Conservation (phyloP, 2,329 filamentous ascomycete genomes). For the Tolypocladium amazonense region DNA sequence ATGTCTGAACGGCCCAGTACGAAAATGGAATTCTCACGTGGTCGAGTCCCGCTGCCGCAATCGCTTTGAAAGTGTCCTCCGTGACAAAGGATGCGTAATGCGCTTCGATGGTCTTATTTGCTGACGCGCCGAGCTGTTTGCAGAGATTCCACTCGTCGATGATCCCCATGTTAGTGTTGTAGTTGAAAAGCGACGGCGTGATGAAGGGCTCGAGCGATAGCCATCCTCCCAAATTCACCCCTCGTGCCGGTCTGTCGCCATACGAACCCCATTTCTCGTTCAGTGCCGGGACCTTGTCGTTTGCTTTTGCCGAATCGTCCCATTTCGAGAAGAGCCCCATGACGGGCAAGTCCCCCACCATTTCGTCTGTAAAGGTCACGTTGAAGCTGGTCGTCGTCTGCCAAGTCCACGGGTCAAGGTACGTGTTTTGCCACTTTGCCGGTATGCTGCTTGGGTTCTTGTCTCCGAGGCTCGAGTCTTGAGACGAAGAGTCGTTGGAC, state of each 20-base stretch:
- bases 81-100: constrained; percentile 88
- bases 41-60: constrained; percentile 79
- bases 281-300: constrained; percentile 69
- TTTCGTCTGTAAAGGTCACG: constrained; percentile 78
- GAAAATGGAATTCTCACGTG: constrained; percentile 94
- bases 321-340: constrained; percentile 82
- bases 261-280: constrained; percentile 70
- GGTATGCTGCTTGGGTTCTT: constrained; percentile 50
- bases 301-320: constrained; percentile 73
- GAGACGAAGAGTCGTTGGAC: constrained; percentile 13
- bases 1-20: constrained; percentile 87
- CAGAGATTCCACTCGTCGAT: constrained; percentile 84
- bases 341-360: constrained; percentile 75
- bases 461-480: constrained; percentile 31
- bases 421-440: constrained; percentile 57
- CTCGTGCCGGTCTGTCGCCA: constrained; percentile 66
- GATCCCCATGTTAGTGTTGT: constrained; percentile 52
- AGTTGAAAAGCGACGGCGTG: constrained; percentile 77
- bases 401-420: constrained; percentile 87
- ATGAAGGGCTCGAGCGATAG: constrained; percentile 91
- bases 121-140: constrained; percentile 54
- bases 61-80: constrained; percentile 73
- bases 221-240: constrained; percentile 92
- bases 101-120: constrained; percentile 64
- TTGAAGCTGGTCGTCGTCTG: constrained; percentile 87